Conservation (phyloP, 2,329 filamentous ascomycete genomes). For the Beauveria pseudobassiana region DNA sequence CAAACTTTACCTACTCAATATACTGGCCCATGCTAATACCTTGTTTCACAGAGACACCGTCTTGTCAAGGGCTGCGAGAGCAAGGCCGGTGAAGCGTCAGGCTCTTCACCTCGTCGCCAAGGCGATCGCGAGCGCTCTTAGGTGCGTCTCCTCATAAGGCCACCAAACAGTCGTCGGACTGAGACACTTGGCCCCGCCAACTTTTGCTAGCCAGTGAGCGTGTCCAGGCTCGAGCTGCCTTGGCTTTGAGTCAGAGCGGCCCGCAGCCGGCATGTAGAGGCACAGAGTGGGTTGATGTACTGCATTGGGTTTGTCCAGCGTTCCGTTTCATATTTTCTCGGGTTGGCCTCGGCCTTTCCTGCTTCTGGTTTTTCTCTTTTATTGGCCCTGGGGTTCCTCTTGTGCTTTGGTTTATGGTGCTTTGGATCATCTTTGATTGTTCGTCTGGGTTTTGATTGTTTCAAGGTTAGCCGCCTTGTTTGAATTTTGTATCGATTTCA, state of each 20-base stretch:
- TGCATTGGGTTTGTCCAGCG: not conserved
- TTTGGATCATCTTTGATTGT: not conserved
- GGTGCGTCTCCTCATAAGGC: not conserved
- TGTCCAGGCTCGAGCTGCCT: too few species aligned
- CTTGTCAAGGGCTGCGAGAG: constrained; percentile 56
- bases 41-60: constrained; percentile 43
- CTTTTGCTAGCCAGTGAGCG: too few species aligned
- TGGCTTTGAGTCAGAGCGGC: too few species aligned
- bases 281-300: not conserved
- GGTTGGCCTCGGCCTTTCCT: not conserved
- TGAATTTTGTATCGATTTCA: not conserved
- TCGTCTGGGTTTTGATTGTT: not conserved
- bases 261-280: not conserved
- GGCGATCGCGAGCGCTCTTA: constrained; percentile 9
- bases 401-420: not conserved
- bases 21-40: not conserved
- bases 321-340: not conserved
- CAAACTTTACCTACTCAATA: not conserved
- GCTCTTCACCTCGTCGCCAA: constrained; percentile 13
- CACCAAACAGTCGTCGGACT: too few species aligned
- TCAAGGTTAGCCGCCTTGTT: too few species aligned
- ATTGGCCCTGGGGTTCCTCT: not conserved
- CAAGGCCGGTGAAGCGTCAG: constrained; percentile 20
- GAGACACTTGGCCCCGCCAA: too few species aligned
- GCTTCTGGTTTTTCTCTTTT: not conserved